Percentiles rank a stretch among this genome's conserved stretches.
phyloP scores from a whole-genome alignment of 2,329 filamentous ascomycete species.

The Chaetoscypha palmicola region DNA sequence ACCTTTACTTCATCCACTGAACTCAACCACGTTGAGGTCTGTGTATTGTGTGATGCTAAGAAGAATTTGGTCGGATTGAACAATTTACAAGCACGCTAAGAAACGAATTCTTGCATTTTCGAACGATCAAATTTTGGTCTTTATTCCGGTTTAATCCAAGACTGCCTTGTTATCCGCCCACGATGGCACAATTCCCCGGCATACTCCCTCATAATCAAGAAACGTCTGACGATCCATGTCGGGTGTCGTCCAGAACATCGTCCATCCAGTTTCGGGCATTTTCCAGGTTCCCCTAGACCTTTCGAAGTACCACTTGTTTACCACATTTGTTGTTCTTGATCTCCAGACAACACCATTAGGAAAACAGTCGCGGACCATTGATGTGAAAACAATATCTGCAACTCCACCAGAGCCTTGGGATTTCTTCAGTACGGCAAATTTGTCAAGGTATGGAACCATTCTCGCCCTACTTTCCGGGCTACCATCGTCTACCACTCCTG shows the following conservation, averaged over 20 bases:
- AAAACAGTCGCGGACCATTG: slow-evolving; percentile 87
- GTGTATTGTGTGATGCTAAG: no score
- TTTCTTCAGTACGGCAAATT: slow-evolving; percentile 86
- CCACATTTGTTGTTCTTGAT: slow-evolving; percentile 49
- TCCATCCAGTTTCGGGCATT: slow-evolving; percentile 77
- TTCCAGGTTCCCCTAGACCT: slow-evolving; percentile 77
- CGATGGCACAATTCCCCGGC: slow-evolving; percentile 54
- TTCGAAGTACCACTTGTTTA: slow-evolving; percentile 99
- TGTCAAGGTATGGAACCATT: slow-evolving; percentile 89
- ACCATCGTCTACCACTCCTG: slow-evolving; percentile 47
- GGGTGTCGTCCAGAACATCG: slow-evolving; percentile 95
- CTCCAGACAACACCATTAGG: slow-evolving; percentile 84
- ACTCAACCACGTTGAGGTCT: no score
- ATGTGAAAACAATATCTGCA: slow-evolving; percentile 92
- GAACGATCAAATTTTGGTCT: no score
- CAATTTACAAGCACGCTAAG: no score
- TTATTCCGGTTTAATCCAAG: slow-evolving; percentile 53
- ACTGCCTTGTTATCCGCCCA: slow-evolving; percentile 56
- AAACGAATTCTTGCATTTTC: no score
- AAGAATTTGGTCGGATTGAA: no score
- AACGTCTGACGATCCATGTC: slow-evolving; percentile 50
- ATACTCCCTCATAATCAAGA: slow-evolving; percentile 68
- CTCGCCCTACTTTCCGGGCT: slow-evolving; percentile 47
- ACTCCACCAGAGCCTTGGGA: slow-evolving; percentile 88
- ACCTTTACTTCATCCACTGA: no score